Percentiles rank a stretch among this genome's conserved stretches.
Conservation (phyloP, 225 moss, liverwort and hornwort species). For the Marchantia paleacea region DNA sequence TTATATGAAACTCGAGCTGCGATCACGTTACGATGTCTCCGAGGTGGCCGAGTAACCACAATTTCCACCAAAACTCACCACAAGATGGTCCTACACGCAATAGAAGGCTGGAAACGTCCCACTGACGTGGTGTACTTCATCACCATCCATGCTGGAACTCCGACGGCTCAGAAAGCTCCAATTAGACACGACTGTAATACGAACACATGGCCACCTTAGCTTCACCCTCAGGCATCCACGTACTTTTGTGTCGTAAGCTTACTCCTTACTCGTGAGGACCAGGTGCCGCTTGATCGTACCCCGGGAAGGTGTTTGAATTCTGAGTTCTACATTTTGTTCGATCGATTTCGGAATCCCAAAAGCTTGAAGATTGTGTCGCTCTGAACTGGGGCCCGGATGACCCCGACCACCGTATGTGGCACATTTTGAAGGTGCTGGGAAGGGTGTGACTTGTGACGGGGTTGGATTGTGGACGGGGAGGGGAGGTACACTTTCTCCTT, state of each 20-base stretch:
- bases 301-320: background rate
- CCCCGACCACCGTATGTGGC: background rate
- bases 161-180: conserved; percentile 1
- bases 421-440: background rate
- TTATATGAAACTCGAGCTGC: no score
- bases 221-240: background rate
- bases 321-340: background rate
- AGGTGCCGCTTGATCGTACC: no score
- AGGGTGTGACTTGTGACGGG: no score
- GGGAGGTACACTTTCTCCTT: background rate
- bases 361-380: background rate
- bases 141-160: background rate
- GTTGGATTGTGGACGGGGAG: no score
- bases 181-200: background rate
- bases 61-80: no score
- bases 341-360: background rate
- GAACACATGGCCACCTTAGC: conserved; percentile 15
- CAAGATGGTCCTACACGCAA: background rate
- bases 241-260: background rate
- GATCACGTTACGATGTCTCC: no score
- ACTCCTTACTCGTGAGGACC: no score
- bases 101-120: background rate
- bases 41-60: no score
- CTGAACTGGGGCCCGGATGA: background rate
- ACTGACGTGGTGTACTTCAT: background rate